Evolutionary conservation across 2,329 filamentous ascomycete genomes (phyloP).

Genomic region (Saccharata proteae): DNA sequence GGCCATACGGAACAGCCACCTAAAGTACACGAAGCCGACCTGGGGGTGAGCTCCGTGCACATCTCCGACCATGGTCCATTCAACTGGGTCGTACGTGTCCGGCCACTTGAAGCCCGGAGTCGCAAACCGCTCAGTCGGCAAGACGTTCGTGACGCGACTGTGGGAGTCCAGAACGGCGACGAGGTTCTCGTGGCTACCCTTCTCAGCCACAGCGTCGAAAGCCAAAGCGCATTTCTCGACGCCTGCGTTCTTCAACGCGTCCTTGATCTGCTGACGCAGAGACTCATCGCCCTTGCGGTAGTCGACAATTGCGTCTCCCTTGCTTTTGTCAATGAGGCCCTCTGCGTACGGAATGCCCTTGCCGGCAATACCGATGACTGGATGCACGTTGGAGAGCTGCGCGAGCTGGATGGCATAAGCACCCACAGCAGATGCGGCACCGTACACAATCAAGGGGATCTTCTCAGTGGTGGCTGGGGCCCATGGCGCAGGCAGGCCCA

Average conservation of each 20-base stretch:
- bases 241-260: slow-evolving; percentile 28
- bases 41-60: slow-evolving; percentile 22
- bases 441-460: slow-evolving; percentile 28
- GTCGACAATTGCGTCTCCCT: slow-evolving; percentile 35
- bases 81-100: slow-evolving; percentile 22
- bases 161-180: slow-evolving; percentile 23
- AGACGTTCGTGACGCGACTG: slow-evolving; percentile 27
- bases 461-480: slow-evolving; percentile 11
- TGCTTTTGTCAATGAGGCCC: slow-evolving; percentile 23
- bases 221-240: slow-evolving; percentile 31
- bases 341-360: slow-evolving; percentile 25
- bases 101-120: slow-evolving; percentile 28
- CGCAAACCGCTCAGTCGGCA: slow-evolving; percentile 19
- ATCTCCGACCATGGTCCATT: slow-evolving; percentile 25
- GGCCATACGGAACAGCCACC: slow-evolving; percentile 34
- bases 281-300: slow-evolving; percentile 44
- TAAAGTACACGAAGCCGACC: slow-evolving; percentile 34
- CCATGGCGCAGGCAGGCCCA: slow-evolving; percentile 33
- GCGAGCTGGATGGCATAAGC: slow-evolving; percentile 31
- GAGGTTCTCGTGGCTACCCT: slow-evolving; percentile 33
- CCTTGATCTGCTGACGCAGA: slow-evolving; percentile 34
- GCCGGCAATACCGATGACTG: slow-evolving; percentile 31
- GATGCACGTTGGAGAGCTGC: slow-evolving; percentile 25
- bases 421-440: slow-evolving; percentile 29
- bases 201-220: slow-evolving; percentile 46